Evolutionary conservation across 805 yeast species (phyloP), one percentile per base, ranked within the genome.

Genomic region (Saccharomycopsis fibuligera): DNA sequence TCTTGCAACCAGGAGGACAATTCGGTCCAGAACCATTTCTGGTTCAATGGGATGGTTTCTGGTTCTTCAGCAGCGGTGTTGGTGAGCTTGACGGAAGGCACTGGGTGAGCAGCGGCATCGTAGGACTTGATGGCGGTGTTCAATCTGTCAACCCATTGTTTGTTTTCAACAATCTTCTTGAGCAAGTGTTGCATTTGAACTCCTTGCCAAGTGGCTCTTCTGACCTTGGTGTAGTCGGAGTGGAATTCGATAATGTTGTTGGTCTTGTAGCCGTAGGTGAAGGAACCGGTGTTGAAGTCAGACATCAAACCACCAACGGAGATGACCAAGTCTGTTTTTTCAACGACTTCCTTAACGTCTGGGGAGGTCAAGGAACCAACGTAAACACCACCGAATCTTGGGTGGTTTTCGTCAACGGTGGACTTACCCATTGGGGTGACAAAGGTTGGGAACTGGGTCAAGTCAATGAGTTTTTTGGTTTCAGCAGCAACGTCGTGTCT

Each of bases 371-470:
- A 69, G n/a, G 84, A 73, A 59, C 96, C 96, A 50, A 86, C 86
- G 64, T 86, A 86, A 50, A 83, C 87, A 67, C 96, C 96, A 57
- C 87, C 88, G 67, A 78, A 86, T 67, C 86, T 71, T 54, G 79
- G 76, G 64, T 79, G 74, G 53, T 73, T 73, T 68, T 86, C 96
- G 66, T 83, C 80, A 58, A 86, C 78, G 23, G 79, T 72, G 52
- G 88, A 83, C 68, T 86, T 86, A 68, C 95, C 96, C 93, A 86
- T 85, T 59, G 96, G 95, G 47, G 96, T 87, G 49, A 83, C 83
- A 66, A 79, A 86, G 43, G 83, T 82, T 41, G 93, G 91, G 79
- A 80, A 86, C 64, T 83, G 79, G 44, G 95, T 84, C 51, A 69
- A 63, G 49, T 76, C 75, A 44, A 83, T 81, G 62, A 86, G 74